A percentile compares a stretch with the other conserved stretches of the same genome.
phyloP scores from a whole-genome alignment of 2,329 filamentous ascomycete genomes.

The Exophiala lecanii-corni region DNA sequence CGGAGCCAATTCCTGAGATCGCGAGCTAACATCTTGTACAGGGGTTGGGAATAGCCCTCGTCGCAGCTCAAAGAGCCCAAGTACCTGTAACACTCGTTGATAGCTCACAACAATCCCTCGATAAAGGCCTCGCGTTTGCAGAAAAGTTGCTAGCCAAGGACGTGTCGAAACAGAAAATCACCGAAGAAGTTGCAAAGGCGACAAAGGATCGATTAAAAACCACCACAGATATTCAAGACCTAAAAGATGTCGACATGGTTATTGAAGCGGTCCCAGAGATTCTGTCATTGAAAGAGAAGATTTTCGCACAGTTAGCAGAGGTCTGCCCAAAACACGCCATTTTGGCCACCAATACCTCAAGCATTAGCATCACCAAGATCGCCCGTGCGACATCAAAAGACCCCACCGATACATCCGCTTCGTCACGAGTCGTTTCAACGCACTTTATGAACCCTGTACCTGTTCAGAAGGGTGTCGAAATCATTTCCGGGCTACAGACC shows the following conservation, averaged over 20 bases:
- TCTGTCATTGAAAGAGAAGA: constrained; percentile 75
- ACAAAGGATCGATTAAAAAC: constrained; percentile 65
- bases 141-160: constrained; percentile 93
- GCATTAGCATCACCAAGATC: constrained; percentile 94
- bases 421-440: constrained; percentile 85
- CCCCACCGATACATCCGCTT: constrained; percentile 72
- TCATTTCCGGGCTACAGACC: constrained; percentile 91
- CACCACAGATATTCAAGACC: constrained; percentile 68
- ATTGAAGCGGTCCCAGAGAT: constrained; percentile 98
- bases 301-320: constrained; percentile 77
- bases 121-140: constrained; percentile 90
- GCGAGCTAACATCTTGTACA: too few species aligned
- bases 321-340: constrained; percentile 81
- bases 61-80: constrained; percentile 77
- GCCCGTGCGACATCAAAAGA: constrained; percentile 75
- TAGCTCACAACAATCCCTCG: constrained; percentile 73
- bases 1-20: too few species aligned
- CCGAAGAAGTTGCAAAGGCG: constrained; percentile 71
- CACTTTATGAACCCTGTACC: constrained; percentile 99
- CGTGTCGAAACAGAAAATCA: constrained; percentile 79
- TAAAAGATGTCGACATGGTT: constrained; percentile 86
- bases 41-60: constrained; percentile 93
- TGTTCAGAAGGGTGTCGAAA: constrained; percentile 94
- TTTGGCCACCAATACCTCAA: constrained; percentile 96
- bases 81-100: constrained; percentile 86